Evolutionary conservation across 805 yeast genomes (phyloP).

Genomic region (Debaryomyces prosopidis): DNA sequence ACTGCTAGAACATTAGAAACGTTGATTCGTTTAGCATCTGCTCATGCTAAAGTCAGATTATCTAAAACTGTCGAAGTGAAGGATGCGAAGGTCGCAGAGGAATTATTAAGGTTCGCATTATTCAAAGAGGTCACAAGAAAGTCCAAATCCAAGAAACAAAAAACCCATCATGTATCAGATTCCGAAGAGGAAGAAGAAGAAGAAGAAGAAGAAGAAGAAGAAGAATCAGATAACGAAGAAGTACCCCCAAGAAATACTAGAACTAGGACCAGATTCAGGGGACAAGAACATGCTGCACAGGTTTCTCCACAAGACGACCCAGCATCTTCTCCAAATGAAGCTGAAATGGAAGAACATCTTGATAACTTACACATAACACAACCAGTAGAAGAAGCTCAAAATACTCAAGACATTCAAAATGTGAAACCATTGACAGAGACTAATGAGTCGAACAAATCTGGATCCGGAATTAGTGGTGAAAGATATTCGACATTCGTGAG

Average conservation of each 20-base stretch:
- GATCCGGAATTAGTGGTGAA: constrained; percentile 28
- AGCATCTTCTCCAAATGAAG: constrained; percentile 3
- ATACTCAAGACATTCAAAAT: constrained; percentile 5
- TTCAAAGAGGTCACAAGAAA: constrained; percentile 68
- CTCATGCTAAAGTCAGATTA: constrained; percentile 94
- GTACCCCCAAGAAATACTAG: constrained; percentile 15
- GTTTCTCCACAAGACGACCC: neutral
- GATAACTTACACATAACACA: constrained; percentile 30
- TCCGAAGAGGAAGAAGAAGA: constrained; percentile 34
- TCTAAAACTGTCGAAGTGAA: constrained; percentile 68
- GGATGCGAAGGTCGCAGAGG: constrained; percentile 87
- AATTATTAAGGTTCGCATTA: constrained; percentile 78
- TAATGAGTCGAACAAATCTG: constrained; percentile 17
- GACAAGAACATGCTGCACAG: constrained; percentile 1
- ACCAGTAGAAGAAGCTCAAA: constrained; percentile 13
- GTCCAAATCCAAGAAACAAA: constrained; percentile 31
- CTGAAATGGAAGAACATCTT: constrained; percentile 24
- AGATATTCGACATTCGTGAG: constrained; percentile 31
- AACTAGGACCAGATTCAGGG: constrained; percentile 15
- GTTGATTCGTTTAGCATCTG: constrained; percentile 88
- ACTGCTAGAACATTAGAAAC: constrained; percentile 99
- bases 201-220: constrained; percentile 30
- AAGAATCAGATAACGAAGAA: constrained; percentile 10
- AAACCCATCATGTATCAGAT: constrained; percentile 19
- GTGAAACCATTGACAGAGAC: constrained; percentile 26